Conservation (phyloP, 164 flowering plant genomes). For the Aristolochia californica region DNA sequence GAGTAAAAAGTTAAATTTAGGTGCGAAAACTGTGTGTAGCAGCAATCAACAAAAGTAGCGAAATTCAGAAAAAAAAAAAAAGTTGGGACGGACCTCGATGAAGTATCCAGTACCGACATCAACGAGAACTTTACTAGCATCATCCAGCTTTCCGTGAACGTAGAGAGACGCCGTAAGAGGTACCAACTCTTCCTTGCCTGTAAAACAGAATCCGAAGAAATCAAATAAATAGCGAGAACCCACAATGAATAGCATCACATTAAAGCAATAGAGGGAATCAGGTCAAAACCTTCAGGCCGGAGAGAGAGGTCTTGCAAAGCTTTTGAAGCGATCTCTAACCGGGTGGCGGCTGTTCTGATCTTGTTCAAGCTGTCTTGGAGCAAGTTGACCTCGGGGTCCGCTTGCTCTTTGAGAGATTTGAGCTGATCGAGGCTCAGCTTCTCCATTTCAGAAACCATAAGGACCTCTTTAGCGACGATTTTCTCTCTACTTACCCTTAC, state of each 20-base stretch:
- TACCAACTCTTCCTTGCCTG: constrained; percentile 77
- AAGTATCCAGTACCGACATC: constrained; percentile 97
- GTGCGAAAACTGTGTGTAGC: background rate
- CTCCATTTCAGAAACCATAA: constrained; percentile 40
- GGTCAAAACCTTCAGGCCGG: constrained; percentile 49
- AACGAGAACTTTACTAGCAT: constrained; percentile 71
- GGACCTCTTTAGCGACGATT: background rate
- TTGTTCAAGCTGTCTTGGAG: constrained; percentile 90
- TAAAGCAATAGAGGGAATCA: background rate
- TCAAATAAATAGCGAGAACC: too few species aligned
- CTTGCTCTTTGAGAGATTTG: constrained; percentile 69
- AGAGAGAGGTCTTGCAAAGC: constrained; percentile 86
- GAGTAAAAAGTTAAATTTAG: too few species aligned
- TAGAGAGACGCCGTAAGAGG: constrained; percentile 94
- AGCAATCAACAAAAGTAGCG: background rate
- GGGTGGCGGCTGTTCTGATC: constrained; percentile 79
- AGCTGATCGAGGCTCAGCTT: constrained; percentile 79
- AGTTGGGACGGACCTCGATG: constrained; percentile 42
- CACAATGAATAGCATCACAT: background rate
- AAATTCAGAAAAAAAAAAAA: background rate
- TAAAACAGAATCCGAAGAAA: background rate
- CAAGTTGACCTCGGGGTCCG: constrained; percentile 76
- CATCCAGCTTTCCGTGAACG: constrained; percentile 80
- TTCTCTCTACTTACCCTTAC: background rate
- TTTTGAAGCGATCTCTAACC: constrained; percentile 72